These are phyloP conservation scores for Linderniella brevidens DNA, from an alignment of 257 asterid species.

Conservation along the genomic window DNA sequence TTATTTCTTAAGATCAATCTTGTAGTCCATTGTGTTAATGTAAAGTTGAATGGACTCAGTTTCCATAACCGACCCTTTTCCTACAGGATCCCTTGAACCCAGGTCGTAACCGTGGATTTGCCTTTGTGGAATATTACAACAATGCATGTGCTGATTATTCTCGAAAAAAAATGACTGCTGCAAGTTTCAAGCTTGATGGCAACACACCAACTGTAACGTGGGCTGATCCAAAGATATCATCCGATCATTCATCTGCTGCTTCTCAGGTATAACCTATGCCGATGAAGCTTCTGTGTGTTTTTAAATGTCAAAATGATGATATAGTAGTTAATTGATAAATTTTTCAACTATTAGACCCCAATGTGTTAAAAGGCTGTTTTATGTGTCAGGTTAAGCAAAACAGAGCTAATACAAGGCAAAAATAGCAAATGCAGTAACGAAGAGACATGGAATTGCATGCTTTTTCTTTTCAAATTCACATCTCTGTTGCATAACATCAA, in stretches of 20 bases:
- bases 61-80: constrained; percentile 10
- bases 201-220: constrained; percentile 80
- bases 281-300: too few relatives aligned
- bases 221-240: constrained; percentile 85
- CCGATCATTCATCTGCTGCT: constrained; percentile 46
- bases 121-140: constrained; percentile 87
- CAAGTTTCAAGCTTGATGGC: constrained; percentile 63
- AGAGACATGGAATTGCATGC: too few relatives aligned
- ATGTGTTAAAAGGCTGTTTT: too few relatives aligned
- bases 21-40: neutral
- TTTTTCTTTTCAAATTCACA: too few relatives aligned
- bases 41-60: too few relatives aligned
- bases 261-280: constrained; percentile 39
- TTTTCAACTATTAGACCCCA: too few relatives aligned
- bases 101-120: constrained; percentile 81
- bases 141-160: constrained; percentile 96
- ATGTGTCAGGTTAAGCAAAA: too few relatives aligned
- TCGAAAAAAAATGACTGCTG: constrained; percentile 51
- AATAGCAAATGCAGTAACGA: too few relatives aligned
- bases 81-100: constrained; percentile 84
- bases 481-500: too few relatives aligned
- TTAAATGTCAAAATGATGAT: too few relatives aligned
- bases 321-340: too few relatives aligned
- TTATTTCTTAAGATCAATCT: constrained; percentile 5
- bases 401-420: too few relatives aligned